A percentile compares a stretch with the other conserved stretches of the same genome.
These are phyloP conservation scores for Leccinum broughii DNA, from an alignment of 768 basidiomycete genomes.

Conservation along the genomic window DNA sequence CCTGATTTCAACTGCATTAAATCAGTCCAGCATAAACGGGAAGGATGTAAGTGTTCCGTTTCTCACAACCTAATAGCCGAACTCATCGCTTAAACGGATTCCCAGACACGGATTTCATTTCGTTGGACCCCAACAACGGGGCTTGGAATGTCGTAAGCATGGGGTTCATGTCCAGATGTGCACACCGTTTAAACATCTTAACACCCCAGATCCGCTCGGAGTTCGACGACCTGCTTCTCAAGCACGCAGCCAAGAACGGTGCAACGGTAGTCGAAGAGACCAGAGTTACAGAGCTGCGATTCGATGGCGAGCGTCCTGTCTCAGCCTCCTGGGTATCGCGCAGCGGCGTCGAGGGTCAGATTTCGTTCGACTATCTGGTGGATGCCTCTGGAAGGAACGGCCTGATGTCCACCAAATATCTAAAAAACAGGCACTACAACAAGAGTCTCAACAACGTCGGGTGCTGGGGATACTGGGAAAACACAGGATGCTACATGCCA, in stretches of 20 bases:
- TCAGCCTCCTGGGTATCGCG: slow-evolving; percentile 7
- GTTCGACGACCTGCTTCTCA: slow-evolving; percentile 10
- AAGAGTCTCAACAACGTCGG: slow-evolving; percentile 36
- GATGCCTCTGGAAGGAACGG: slow-evolving; percentile 16
- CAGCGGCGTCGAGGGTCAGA: slow-evolving; percentile 2
- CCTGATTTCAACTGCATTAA: too few relatives aligned
- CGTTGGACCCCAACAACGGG: slow-evolving; percentile 8
- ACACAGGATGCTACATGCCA: slow-evolving; percentile 29
- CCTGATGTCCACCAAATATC: slow-evolving; percentile 27
- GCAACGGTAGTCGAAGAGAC: slow-evolving; percentile 4
- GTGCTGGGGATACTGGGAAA: slow-evolving; percentile 40
- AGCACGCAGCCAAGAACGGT: slow-evolving; percentile 1
- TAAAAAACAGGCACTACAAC: slow-evolving; percentile 37
- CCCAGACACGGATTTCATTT: slow-evolving; percentile 11
- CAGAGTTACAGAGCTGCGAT: slow-evolving; percentile 7
- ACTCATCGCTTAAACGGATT: not conserved
- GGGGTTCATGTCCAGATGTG: not conserved
- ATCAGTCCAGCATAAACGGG: slow-evolving; percentile 13
- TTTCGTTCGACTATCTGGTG: slow-evolving; percentile 10
- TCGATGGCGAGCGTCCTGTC: slow-evolving; percentile 4
- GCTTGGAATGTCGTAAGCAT: slow-evolving; percentile 11
- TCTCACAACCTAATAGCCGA: not conserved
- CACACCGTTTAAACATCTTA: not conserved
- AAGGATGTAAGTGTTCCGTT: slow-evolving; percentile 6
- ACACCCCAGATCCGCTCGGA: slow-evolving; percentile 6